Conservation (phyloP, 148 eudicot species). For the Silene latifolia region DNA sequence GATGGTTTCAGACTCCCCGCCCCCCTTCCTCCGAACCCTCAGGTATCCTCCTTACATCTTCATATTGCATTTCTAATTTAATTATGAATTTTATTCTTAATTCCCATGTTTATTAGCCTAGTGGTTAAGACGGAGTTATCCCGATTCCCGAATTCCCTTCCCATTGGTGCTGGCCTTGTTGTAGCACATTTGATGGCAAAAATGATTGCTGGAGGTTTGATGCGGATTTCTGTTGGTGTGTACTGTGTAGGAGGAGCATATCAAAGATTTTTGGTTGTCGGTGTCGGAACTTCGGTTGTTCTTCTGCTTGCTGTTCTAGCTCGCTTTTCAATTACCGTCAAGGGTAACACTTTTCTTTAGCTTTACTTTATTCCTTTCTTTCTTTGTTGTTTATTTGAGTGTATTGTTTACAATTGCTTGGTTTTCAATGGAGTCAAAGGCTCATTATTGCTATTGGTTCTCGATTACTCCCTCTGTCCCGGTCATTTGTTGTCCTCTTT, state of each 20-base stretch:
- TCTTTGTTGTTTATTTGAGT: not conserved
- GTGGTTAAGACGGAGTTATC: no score
- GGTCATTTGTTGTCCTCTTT: no score
- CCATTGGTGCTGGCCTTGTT: no score
- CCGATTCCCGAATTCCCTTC: no score
- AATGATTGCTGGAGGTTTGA: not conserved
- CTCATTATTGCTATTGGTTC: not conserved
- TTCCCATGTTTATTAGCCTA: no score
- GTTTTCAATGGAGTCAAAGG: not conserved
- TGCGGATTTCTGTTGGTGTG: slow-evolving; percentile 13
- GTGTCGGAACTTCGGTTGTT: slow-evolving; percentile 60
- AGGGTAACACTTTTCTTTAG: slow-evolving; percentile 35
- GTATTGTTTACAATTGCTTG: no score
- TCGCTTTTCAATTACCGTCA: slow-evolving; percentile 37
- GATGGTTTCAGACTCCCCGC: slow-evolving; percentile 50
- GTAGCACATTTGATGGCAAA: no score
- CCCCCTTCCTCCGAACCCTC: slow-evolving; percentile 25
- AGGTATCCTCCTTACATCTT: not conserved
- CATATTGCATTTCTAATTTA: no score
- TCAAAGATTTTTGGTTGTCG: slow-evolving; percentile 42
- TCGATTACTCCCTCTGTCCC: no score
- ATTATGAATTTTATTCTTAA: no score
- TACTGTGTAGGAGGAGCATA: slow-evolving; percentile 36
- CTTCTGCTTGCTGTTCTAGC: slow-evolving; percentile 44
- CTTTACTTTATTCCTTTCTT: not conserved